These are phyloP conservation scores for Tulasnella sp. DNA, from an alignment of 768 basidiomycete species.

Conservation along the genomic window DNA sequence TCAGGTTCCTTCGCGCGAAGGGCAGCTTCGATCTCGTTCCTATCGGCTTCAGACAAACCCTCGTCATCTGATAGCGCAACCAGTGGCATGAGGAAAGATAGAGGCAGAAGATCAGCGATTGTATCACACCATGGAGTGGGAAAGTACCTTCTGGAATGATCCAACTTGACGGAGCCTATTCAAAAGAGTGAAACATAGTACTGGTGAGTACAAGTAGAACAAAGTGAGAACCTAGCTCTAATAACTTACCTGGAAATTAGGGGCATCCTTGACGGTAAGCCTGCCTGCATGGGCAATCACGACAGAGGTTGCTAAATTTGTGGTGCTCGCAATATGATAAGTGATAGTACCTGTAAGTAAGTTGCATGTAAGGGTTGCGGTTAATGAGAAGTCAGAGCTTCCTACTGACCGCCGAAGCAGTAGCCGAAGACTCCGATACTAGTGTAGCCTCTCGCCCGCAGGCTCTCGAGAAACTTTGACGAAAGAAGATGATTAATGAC, in stretches of 20 bases:
- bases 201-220: background rate
- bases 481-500: background rate
- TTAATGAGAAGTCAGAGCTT: background rate
- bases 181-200: background rate
- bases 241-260: conserved; percentile 18
- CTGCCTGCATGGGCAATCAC: conserved; percentile 36
- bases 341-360: conserved; percentile 24
- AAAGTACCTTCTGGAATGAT: conserved; percentile 31
- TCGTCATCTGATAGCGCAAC: conserved; percentile 27
- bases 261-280: conserved; percentile 24
- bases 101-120: too few relatives aligned
- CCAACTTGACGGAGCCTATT: conserved; percentile 28
- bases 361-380: background rate
- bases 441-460: conserved; percentile 33
- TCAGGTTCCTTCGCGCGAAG: conserved; percentile 26
- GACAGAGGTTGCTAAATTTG: conserved; percentile 30
- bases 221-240: background rate
- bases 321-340: conserved; percentile 24
- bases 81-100: too few relatives aligned
- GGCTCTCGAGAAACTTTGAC: conserved; percentile 29
- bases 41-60: conserved; percentile 23
- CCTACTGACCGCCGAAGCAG: conserved; percentile 31
- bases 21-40: conserved; percentile 25
- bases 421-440: conserved; percentile 37
- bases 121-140: too few relatives aligned